Conservation (phyloP, 2,329 filamentous ascomycete species). For the Penicillium sp. region DNA sequence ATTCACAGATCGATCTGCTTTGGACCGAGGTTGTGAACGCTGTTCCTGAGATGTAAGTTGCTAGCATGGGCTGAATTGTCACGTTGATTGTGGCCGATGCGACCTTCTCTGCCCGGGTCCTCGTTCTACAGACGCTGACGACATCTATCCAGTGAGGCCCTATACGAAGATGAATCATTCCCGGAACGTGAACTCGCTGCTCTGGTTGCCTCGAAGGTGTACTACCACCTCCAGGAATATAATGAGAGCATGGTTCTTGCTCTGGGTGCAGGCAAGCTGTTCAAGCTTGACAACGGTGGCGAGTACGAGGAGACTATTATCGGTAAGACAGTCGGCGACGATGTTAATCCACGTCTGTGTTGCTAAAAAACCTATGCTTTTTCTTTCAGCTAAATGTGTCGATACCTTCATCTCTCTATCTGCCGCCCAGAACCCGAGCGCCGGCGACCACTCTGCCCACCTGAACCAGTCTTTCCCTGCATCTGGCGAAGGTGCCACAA, state of each 20-base stretch:
- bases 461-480: constrained; percentile 77
- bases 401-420: constrained; percentile 93
- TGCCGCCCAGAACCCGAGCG: constrained; percentile 56
- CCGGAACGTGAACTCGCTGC: constrained; percentile 92
- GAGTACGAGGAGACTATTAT: constrained; percentile 99
- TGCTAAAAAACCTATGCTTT: constrained; percentile 7
- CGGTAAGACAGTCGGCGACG: constrained; percentile 49
- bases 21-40: constrained; percentile 96
- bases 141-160: constrained; percentile 69
- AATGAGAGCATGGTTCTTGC: constrained; percentile 99
- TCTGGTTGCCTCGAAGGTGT: constrained; percentile 93
- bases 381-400: constrained; percentile 73
- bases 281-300: constrained; percentile 84
- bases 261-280: constrained; percentile 88
- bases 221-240: constrained; percentile 98
- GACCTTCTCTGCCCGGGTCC: not conserved
- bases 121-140: constrained; percentile 14
- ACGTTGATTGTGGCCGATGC: not conserved
- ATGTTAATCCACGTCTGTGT: not conserved
- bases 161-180: constrained; percentile 96
- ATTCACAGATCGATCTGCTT: constrained; percentile 93
- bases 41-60: constrained; percentile 84
- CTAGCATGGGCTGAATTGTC: not conserved
- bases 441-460: constrained; percentile 60
- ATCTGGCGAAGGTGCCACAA: constrained; percentile 64